Base-by-base conservation (phyloP, 352 stramenopile species). In the Phytophthora hibernalis region DNA sequence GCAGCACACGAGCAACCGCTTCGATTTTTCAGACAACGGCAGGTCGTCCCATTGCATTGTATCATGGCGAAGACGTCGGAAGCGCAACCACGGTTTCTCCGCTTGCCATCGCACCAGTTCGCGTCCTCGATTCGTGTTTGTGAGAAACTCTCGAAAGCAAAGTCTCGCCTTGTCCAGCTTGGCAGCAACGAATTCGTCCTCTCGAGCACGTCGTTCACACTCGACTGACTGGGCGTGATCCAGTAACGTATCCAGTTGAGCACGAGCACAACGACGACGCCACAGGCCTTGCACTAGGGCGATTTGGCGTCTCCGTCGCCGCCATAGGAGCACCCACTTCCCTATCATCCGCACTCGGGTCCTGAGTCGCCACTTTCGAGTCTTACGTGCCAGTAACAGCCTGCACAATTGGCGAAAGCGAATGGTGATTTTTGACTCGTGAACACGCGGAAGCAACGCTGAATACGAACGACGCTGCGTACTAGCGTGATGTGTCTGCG, bases 361-460 rank as follows among this genome's bases (percentile, higher is more conserved):
- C 18, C 56, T 65, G 16, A 74, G 16, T 33, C 68, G 68, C 24
- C 67, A 64, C n/a, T 35, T 35, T 4, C 47, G 67, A 18, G 65
- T 66, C 47, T 72, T 60, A 5, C 61, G 61, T 1, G 43, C 62
- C 21, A 76, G 15, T 16, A 86, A 47, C 44, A 83, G 43, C 9
- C 72, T 70, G 30, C 70, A 79, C 12, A 76, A 38, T 21, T 68
- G 68, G 2, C 65, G 73, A 37, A 85, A 76, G 26, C 56, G 66
- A 4, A 79, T 48, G 15, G 83, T 45, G 15, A 76, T 33, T 79
- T 85, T 37, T 87, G 77, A 40, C 45, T 61, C 21, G 68, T 42
- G 33, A 77, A 83, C 15, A 80, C 42, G n/a, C 79, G 77, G 24
- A 90, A 83, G 28, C 65, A 87, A 13, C 42, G 64, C 38, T 86